A percentile compares a stretch with the other conserved stretches of the same genome.
Conservation (phyloP, 306 rosid species). For the Corylus americana region DNA sequence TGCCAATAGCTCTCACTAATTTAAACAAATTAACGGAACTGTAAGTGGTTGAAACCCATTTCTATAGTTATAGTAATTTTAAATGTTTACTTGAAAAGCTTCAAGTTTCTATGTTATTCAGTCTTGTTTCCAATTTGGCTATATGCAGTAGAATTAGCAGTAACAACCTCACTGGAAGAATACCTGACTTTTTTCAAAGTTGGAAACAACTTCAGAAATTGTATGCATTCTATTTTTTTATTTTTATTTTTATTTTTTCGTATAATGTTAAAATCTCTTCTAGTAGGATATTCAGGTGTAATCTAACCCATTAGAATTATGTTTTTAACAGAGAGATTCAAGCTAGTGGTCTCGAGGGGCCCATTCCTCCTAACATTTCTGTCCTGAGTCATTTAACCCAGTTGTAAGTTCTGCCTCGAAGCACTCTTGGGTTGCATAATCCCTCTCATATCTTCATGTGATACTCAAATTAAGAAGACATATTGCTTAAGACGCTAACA, state of each 20-base stretch:
- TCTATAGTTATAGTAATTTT: neutral
- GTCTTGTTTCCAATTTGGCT: neutral
- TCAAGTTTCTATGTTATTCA: neutral
- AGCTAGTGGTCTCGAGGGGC: constrained; percentile 36
- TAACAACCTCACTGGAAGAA: constrained; percentile 43
- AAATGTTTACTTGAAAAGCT: neutral
- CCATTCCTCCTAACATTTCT: constrained; percentile 33
- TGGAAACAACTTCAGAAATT: constrained; percentile 18
- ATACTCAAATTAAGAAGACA: neutral
- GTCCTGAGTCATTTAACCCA: constrained; percentile 10
- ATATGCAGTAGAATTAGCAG: constrained; percentile 29
- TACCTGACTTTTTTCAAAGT: constrained; percentile 21
- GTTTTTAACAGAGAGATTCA: constrained; percentile 32
- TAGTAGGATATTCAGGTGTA: neutral
- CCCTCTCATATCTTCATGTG: neutral
- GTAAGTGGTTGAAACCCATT: constrained; percentile 6
- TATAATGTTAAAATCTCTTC: neutral
- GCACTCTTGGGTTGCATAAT: neutral
- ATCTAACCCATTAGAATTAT: neutral
- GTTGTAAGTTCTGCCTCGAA: constrained; percentile 26
- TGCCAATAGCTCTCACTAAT: constrained; percentile 11
- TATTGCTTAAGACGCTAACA: neutral
- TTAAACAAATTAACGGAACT: constrained; percentile 7
- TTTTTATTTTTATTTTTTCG: too few relatives aligned
- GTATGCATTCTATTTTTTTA: neutral